Base-by-base conservation (phyloP, 805 yeast species). In the Barnettozyma pratensis region DNA sequence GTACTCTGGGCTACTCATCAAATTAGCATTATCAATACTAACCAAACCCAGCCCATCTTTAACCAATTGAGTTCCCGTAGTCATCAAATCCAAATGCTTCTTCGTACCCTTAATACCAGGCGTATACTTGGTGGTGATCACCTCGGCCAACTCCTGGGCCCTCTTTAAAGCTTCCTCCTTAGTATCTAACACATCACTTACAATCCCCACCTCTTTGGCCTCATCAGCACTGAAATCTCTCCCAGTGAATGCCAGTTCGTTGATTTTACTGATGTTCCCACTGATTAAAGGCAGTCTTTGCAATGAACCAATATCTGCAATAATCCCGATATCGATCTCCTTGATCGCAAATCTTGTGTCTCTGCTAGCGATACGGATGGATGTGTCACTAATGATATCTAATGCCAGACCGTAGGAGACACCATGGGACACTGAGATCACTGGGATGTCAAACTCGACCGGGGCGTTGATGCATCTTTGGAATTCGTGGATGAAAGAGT, bases 231-330 rank as follows among this genome's bases (percentile, higher is more conserved):
- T 66, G 51, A 84, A 84, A 10, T 65, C 62, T 28, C 76, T 76
- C 7, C 84, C 92, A 0, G 89, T 81, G 53, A 80, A 72, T 5
- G 85, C 80, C 42, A 79, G 65, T 55, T 83, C 85, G 60, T 74
- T 75, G 51, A 83, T 65, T 67, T 78, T 71, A 5, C 87, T 80
- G 12, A 70, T 65, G 61, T 83, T 83, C 39, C 74, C 74, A 19
- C 75, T 74, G 1, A 81, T 48, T 19, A 60, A 59, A 5, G 87
- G 83, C 49, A 85, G 58, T 59, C 92, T 72, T 65, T 86, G 91
- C 49, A 86, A 69, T 1, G 87, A 74, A 5, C 95, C 95, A 58
- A 86, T 83, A 61, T 87, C 94, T 2, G 94, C 90, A 37, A 87
- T 76, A 60, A 87, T 72, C 3, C 92, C 94, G 46, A 86, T 72